Base-by-base conservation (phyloP, 495 filamentous ascomycete species). In the Diplogelasinospora grovesii region DNA sequence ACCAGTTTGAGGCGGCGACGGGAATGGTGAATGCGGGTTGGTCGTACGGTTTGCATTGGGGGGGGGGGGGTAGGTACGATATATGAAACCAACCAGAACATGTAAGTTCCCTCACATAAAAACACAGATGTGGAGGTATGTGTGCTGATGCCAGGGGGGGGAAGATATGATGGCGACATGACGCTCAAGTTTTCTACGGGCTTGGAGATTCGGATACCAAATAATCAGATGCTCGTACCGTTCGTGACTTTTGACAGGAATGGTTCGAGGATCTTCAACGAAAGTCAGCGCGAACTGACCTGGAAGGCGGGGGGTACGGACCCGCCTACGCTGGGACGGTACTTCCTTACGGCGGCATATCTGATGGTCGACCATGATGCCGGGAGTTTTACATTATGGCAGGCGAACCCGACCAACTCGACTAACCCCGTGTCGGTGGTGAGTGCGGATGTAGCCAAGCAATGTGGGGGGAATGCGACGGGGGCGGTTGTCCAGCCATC, bases 281-380 rank as follows among this genome's bases (percentile, higher is more conserved):
- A 30, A 7, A 40, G 27, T 4, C 36, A 14, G 5, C 25, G 39
- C 18, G 50, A 59, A 30, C 34, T 65, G 13, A 41, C 57, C 16
- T 48, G 67, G 36, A 36, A 53, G 7, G 22, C 30, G 4, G 48
- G 61, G 16, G 30, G 10, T 2, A 41, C 56, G 18, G 58, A 65
- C 26, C 45, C 51, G 5, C 44, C 58, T 0, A 42, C 60, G 18
- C 44, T 70, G 4, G 68, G 66, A 16, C 52, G 54, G 11, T 53
- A 56, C 8, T 72, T 72, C 40, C 50, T 72, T 22, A 63, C 61
- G 5, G 34, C 52, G 9, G 56, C 63, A 2, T 68, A 70, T 24
- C 46, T 70, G 6, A 48, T 62, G 24, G 60, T 69, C 14, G 51
- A 69, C 28, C 46, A 61, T 14, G 56, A 57, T 11, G 43, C 48